Evolutionary conservation across 768 basidiomycete species (phyloP), one percentile per base, ranked within the genome.

Genomic region (Gloeophyllum trabeum): DNA sequence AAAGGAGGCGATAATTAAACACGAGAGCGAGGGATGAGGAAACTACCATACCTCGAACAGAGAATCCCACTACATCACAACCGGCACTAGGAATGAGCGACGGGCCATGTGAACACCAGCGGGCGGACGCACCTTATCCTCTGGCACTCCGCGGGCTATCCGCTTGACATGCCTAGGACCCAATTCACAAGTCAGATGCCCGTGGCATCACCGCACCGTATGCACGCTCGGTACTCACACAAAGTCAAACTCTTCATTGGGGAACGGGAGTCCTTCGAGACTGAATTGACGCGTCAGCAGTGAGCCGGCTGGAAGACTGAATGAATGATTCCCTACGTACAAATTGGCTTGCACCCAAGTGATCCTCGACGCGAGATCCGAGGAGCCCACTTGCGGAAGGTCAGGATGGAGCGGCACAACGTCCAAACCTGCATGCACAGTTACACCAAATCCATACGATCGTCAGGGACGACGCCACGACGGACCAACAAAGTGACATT

Each of bases 261-360:
- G 68, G 53, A 87, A 87, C 0, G 84, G 82, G 41, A 87, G 69
- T 0, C 65, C 64, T 43, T 84, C 79, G 20, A 87, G 62, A 55
- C 82, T 84, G 47, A 1, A 41, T 14, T 10, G 12, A 20, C 28
- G 26, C 42, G 4, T 52, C 45, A 44, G 22, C 22, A 24, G 34
- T 3, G 10, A 13, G 1, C n/a, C 40, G 32, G 22, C 14, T 22
- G 22, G 36, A 46, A 5, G 25, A 41, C n/a, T 25, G 38, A 25
- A 42, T 24, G 26, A 43, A 30, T 20, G 30, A 53, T 24, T 6
- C 14, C 38, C 21, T 19, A 61, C 79, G 35, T 48, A 83, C 82
- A 83, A 83, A 50, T 84, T 85, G 3, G 71, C 69, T 43, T 81
- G 79, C 1, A 81, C 67, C 82, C 82, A 87, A 40, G 71, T 77